phyloP scores from a whole-genome alignment of 2,329 filamentous ascomycete species.

The Hansfordia pulvinata region DNA sequence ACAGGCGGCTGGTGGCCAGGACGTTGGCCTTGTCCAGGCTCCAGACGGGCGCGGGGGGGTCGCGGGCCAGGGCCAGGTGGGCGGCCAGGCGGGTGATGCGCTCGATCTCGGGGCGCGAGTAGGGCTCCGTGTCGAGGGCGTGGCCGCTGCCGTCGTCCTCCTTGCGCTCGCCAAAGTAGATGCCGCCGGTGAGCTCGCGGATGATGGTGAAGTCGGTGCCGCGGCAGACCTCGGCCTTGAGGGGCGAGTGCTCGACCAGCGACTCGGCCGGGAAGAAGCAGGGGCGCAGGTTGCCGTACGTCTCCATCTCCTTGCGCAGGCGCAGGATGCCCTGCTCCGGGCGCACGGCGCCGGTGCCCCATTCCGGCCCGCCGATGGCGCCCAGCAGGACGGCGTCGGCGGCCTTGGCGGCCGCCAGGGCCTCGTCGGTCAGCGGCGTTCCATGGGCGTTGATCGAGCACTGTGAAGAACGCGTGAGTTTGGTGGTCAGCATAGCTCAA shows the following conservation, averaged over 20 bases:
- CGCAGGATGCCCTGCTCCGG: constrained; percentile 85
- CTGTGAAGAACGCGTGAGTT: constrained; percentile 27
- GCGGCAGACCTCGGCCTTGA: constrained; percentile 73
- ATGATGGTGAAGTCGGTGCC: constrained; percentile 89
- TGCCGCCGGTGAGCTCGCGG: constrained; percentile 80
- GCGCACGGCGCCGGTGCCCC: constrained; percentile 77
- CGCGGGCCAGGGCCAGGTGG: constrained; percentile 62
- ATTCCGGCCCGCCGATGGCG: constrained; percentile 92
- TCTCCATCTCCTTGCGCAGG: constrained; percentile 85
- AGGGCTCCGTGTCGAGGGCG: constrained; percentile 78
- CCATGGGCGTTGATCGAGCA: constrained; percentile 79
- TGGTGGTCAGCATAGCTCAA: constrained; percentile 1
- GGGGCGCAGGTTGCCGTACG: constrained; percentile 89
- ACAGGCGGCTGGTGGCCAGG: constrained; percentile 76
- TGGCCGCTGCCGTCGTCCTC: constrained; percentile 63
- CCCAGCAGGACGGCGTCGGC: constrained; percentile 87
- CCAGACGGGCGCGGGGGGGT: constrained; percentile 68
- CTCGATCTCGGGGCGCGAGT: constrained; percentile 76
- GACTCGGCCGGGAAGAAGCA: constrained; percentile 89
- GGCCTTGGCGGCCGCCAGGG: constrained; percentile 67
- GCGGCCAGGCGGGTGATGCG: constrained; percentile 73
- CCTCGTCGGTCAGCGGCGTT: constrained; percentile 66
- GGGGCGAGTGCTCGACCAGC: constrained; percentile 71
- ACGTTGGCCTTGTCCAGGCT: constrained; percentile 95
- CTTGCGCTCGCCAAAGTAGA: constrained; percentile 87